Evolutionary conservation across 805 yeast species (phyloP).

Genomic region (Kuraishia ogatae): DNA sequence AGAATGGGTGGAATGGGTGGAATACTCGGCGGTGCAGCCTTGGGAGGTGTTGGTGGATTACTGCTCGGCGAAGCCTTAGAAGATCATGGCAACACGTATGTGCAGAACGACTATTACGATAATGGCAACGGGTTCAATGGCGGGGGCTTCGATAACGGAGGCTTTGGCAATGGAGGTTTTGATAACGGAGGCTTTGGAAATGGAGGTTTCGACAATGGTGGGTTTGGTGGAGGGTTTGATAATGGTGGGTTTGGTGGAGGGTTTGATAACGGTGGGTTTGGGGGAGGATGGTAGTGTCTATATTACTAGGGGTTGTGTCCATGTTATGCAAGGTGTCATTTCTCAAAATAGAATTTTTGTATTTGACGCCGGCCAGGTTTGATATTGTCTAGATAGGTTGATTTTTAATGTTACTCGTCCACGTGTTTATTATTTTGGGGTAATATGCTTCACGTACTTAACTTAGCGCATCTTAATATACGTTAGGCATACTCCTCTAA

Average conservation of each 20-base stretch:
- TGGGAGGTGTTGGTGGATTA: constrained; percentile 22
- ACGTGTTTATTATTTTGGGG: no score
- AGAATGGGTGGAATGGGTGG: constrained; percentile 20
- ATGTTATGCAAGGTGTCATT: no score
- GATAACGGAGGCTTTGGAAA: constrained; percentile 3
- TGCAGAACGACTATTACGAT: constrained; percentile 6
- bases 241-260: constrained; percentile 7
- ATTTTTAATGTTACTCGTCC: no score
- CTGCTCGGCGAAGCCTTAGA: constrained; percentile 14
- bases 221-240: constrained; percentile 1
- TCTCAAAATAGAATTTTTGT: no score
- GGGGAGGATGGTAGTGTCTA: neutral
- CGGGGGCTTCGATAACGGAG: constrained; percentile 4
- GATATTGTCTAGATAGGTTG: no score
- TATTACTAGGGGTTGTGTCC: neutral
- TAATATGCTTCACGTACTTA: no score
- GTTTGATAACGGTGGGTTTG: constrained; percentile 2
- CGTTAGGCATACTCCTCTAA: no score
- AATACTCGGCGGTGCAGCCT: constrained; percentile 22
- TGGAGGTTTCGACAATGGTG: constrained; percentile 5
- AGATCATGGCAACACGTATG: neutral
- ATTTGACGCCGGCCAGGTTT: no score
- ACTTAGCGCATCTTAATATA: no score
- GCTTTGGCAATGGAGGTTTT: constrained; percentile 2
- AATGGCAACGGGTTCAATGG: neutral